phyloP scores from a whole-genome alignment of 495 filamentous ascomycete species.

The Bombardia bombarda region DNA sequence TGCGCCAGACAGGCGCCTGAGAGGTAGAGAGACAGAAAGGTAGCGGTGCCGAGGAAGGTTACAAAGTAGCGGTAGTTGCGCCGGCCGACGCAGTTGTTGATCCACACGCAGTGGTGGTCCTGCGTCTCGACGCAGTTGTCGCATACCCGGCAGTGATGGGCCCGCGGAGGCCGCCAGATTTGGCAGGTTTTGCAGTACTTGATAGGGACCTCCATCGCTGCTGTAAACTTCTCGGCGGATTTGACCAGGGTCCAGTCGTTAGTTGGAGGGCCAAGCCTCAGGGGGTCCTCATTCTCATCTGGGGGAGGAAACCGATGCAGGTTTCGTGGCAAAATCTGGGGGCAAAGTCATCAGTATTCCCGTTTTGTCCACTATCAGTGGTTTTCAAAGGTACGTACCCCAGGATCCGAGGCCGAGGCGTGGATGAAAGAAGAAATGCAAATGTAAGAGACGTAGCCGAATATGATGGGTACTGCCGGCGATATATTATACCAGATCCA shows the following conservation, averaged over 20 bases:
- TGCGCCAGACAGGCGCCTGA: slow-evolving; percentile 71
- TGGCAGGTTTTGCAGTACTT: slow-evolving; percentile 97
- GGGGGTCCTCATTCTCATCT: slow-evolving; percentile 63
- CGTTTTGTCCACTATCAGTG: background rate
- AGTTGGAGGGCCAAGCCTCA: slow-evolving; percentile 70
- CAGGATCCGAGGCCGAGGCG: slow-evolving; percentile 84
- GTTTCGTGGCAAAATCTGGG: slow-evolving; percentile 82
- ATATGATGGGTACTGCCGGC: slow-evolving; percentile 84
- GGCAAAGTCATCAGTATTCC: slow-evolving; percentile 11
- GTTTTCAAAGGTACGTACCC: slow-evolving; percentile 50
- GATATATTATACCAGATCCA: slow-evolving; percentile 89
- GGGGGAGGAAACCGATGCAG: slow-evolving; percentile 49
- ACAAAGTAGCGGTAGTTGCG: slow-evolving; percentile 99
- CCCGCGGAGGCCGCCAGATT: slow-evolving; percentile 91
- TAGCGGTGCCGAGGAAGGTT: slow-evolving; percentile 68
- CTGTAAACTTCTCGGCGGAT: slow-evolving; percentile 59
- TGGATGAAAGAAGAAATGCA: slow-evolving; percentile 91
- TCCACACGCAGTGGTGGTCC: slow-evolving; percentile 98
- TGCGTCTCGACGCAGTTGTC: slow-evolving; percentile 97
- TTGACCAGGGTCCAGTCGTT: slow-evolving; percentile 90
- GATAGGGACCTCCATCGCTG: slow-evolving; percentile 91
- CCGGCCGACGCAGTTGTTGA: slow-evolving; percentile 96
- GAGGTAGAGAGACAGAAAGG: slow-evolving; percentile 69
- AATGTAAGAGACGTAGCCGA: slow-evolving; percentile 82
- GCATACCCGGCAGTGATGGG: slow-evolving; percentile 92